phyloP scores from a whole-genome alignment of 1,139 yeast genomes.

The Saccharomycopsis phalli region DNA sequence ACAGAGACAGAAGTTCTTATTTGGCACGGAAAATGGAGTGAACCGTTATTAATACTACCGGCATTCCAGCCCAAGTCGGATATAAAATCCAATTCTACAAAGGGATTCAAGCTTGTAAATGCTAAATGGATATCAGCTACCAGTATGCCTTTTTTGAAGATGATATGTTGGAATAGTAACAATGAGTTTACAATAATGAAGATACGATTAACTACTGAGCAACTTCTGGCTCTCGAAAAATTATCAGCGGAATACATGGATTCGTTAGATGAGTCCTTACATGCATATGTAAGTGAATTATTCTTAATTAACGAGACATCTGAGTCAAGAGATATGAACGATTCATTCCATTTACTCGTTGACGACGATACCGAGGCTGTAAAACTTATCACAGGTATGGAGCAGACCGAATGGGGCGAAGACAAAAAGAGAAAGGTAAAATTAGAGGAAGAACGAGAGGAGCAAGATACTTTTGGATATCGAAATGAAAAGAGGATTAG shows the following conservation, averaged over 20 bases:
- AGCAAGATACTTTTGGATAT: constrained; percentile 17
- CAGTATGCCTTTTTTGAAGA: neutral
- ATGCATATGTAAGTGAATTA: neutral
- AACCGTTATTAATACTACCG: neutral
- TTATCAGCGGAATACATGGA: neutral
- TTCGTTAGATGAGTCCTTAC: neutral
- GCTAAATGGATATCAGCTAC: constrained; percentile 1
- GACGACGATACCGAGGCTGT: constrained; percentile 18
- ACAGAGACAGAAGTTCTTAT: constrained; percentile 4
- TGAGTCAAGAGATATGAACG: neutral
- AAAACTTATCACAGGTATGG: constrained; percentile 10
- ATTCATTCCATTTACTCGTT: constrained; percentile 1
- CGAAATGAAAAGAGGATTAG: constrained; percentile 2
- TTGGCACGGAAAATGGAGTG: constrained; percentile 9
- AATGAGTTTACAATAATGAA: constrained; percentile 4
- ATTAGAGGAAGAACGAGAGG: neutral
- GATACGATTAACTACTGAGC: neutral
- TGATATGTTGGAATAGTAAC: constrained; percentile 1
- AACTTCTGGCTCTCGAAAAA: neutral
- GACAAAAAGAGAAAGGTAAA: neutral
- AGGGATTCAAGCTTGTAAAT: neutral
- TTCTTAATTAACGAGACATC: constrained; percentile 1
- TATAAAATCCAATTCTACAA: neutral
- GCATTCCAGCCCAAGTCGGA: neutral
- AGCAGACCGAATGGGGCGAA: constrained; percentile 13